These are phyloP conservation scores for Trametes cubensis DNA, from an alignment of 768 basidiomycete species.

Conservation along the genomic window DNA sequence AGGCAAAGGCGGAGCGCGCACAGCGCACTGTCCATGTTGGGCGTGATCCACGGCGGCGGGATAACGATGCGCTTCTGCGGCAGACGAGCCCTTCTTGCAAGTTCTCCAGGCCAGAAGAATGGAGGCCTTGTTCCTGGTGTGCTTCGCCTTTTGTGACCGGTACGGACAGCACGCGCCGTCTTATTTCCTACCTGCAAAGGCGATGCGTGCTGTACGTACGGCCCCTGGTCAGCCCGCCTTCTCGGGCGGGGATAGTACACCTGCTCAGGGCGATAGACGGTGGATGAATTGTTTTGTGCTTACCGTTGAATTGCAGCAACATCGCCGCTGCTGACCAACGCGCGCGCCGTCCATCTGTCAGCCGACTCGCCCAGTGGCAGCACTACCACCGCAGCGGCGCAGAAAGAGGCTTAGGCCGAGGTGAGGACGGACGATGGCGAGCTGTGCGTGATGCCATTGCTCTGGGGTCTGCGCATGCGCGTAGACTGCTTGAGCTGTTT, in stretches of 20 bases:
- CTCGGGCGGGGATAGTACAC: too few species aligned
- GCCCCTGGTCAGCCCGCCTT: too few species aligned
- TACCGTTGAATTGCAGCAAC: background rate
- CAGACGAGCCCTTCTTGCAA: background rate
- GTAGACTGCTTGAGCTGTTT: background rate
- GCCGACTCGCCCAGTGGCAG: background rate
- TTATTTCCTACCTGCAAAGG: too few species aligned
- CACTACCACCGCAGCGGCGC: background rate
- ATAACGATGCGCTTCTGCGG: background rate
- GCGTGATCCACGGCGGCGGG: background rate
- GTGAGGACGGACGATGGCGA: background rate
- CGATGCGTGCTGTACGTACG: too few species aligned
- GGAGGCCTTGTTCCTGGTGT: too few species aligned
- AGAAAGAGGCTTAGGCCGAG: slow-evolving; percentile 8
- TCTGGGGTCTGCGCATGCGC: slow-evolving; percentile 1
- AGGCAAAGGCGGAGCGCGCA: slow-evolving; percentile 9
- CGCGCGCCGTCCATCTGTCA: slow-evolving; percentile 6
- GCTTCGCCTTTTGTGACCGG: too few species aligned
- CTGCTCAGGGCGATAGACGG: too few species aligned
- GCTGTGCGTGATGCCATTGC: slow-evolving; percentile 6
- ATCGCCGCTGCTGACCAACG: background rate
- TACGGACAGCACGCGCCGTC: too few species aligned
- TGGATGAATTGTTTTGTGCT: too few species aligned
- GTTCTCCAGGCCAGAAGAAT: too few species aligned
- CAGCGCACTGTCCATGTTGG: background rate